A percentile compares a stretch with the other conserved stretches of the same genome.
Conservation (phyloP, 2,329 filamentous ascomycete genomes). For the Calonectria crousiana region DNA sequence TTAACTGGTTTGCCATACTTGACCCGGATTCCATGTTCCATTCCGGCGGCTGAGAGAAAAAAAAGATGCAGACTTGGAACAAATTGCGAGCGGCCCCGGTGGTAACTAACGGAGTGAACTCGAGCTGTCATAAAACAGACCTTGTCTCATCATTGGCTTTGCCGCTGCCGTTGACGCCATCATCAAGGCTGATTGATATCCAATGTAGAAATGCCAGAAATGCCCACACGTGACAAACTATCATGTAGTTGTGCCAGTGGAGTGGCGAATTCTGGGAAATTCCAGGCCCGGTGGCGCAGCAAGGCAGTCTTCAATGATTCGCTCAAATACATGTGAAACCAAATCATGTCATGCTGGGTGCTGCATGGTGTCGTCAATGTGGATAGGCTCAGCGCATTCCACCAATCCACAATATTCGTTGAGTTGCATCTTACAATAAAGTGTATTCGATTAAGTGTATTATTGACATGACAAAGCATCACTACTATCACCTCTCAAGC, state of each 20-base stretch:
- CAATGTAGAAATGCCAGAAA: neutral
- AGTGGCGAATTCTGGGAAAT: neutral
- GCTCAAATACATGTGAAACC: neutral
- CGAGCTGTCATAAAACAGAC: neutral
- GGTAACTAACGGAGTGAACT: neutral
- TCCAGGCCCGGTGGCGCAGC: neutral
- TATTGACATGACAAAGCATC: neutral
- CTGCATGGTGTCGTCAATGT: slow-evolving; percentile 1
- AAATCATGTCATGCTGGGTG: neutral
- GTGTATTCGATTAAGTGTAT: neutral
- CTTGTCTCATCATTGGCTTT: neutral
- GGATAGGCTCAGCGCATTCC: neutral
- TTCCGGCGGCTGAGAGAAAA: neutral
- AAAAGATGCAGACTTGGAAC: too few relatives aligned
- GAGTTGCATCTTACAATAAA: neutral
- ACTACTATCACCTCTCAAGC: neutral
- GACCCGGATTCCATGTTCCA: neutral
- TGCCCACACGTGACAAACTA: neutral
- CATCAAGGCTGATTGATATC: neutral
- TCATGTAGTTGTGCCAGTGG: neutral
- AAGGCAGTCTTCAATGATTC: neutral
- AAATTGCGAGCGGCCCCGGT: too few relatives aligned
- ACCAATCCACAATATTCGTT: neutral
- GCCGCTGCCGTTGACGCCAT: neutral
- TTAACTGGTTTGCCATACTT: neutral